These are phyloP conservation scores for Irpex lacteus DNA, from an alignment of 1,284 basidiomycete species.

Conservation along the genomic window DNA sequence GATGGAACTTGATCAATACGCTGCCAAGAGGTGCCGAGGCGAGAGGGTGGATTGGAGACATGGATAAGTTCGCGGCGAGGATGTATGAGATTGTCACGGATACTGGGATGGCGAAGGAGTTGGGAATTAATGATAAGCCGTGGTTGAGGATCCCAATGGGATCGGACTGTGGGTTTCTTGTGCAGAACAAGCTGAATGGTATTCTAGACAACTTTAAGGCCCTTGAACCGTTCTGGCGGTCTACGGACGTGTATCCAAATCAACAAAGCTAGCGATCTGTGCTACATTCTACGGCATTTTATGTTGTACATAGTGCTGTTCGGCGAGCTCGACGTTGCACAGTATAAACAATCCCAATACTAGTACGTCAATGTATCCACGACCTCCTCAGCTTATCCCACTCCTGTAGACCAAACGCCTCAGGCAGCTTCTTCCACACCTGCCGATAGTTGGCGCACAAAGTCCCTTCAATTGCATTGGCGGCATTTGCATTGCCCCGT, in stretches of 20 bases:
- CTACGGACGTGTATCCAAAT: slow-evolving; percentile 3
- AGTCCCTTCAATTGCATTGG: not conserved
- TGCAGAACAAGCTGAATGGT: slow-evolving; percentile 1
- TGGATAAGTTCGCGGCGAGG: slow-evolving; percentile 19
- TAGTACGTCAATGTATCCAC: not conserved
- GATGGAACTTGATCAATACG: slow-evolving; percentile 10
- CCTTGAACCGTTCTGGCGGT: slow-evolving; percentile 4
- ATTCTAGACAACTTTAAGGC: slow-evolving; percentile 5
- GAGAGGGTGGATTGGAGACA: slow-evolving; percentile 17
- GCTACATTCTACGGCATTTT: not conserved
- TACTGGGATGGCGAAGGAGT: slow-evolving; percentile 15
- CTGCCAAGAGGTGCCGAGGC: slow-evolving; percentile 1
- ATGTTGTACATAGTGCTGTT: not conserved
- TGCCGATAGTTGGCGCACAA: not conserved
- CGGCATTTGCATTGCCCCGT: not conserved
- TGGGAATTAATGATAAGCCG: slow-evolving; percentile 4
- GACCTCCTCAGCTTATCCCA: slow-evolving; percentile 9
- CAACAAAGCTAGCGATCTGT: not conserved
- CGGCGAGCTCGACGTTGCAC: not conserved
- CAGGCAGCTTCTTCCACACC: slow-evolving; percentile 2
- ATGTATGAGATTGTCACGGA: slow-evolving; percentile 23
- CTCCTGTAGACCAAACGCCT: not conserved
- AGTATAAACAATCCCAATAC: not conserved
- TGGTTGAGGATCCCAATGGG: slow-evolving; percentile 22
- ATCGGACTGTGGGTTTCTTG: slow-evolving; percentile 15